Percentiles rank a stretch among this genome's conserved stretches.
Conservation (phyloP, 116 monocot genomes). For the Dioscorea cayenensis region DNA sequence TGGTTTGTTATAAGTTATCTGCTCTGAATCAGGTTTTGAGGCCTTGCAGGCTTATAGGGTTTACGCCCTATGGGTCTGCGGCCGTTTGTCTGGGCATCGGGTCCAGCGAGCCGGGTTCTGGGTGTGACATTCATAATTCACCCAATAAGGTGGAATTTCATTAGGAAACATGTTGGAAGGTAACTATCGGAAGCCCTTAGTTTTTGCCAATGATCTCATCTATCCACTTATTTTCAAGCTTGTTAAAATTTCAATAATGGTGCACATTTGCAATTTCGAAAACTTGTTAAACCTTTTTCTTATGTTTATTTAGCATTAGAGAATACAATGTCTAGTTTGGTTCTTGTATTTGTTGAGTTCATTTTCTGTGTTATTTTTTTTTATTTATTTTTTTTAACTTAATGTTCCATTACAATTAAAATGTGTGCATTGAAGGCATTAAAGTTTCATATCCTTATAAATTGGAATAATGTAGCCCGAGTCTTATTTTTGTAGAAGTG, state of each 20-base stretch:
- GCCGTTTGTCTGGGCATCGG: too few relatives aligned
- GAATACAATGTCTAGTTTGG: not conserved
- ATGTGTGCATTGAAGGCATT: not conserved
- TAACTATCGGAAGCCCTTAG: slow-evolving; percentile 1
- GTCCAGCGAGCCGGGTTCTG: too few relatives aligned
- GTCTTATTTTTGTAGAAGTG: too few relatives aligned
- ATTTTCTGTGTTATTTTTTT: not conserved
- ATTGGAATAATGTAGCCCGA: not conserved
- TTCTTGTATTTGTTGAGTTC: not conserved
- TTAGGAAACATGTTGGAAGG: slow-evolving; percentile 80
- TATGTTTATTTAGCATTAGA: not conserved
- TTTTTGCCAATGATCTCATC: not conserved
- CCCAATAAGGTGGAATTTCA: slow-evolving; percentile 96
- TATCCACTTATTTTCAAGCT: not conserved
- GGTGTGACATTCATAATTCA: slow-evolving; percentile 91
- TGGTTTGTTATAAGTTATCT: too few relatives aligned
- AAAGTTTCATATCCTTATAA: not conserved
- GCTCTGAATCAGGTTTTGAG: too few relatives aligned
- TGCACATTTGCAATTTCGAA: not conserved
- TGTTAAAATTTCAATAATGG: not conserved
- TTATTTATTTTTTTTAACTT: not conserved
- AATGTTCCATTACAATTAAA: not conserved
- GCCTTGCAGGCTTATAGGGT: too few relatives aligned
- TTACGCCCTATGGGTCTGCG: too few relatives aligned
- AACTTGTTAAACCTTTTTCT: not conserved